Percentiles rank a stretch among this genome's conserved stretches.
Conservation (phyloP, 2,329 filamentous ascomycete species). For the Fusarium scirpi region DNA sequence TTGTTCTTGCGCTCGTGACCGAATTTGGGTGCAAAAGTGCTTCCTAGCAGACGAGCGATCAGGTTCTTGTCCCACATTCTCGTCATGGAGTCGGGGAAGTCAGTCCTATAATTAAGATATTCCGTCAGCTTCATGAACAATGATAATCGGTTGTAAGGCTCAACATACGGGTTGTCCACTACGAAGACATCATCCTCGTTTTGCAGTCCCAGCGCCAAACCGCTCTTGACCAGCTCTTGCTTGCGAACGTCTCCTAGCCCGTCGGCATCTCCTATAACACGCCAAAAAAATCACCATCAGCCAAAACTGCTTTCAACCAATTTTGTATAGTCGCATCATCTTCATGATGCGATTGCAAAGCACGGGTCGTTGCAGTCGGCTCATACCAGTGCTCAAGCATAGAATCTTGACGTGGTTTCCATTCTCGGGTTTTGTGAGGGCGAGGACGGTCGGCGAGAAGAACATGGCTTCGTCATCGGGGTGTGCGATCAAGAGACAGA, state of each 20-base stretch:
- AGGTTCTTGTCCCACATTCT: conserved; percentile 77
- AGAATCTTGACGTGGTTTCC: conserved; percentile 95
- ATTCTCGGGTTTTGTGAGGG: conserved; percentile 81
- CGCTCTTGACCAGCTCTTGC: conserved; percentile 86
- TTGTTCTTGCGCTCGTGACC: conserved; percentile 51
- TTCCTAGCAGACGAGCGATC: conserved; percentile 76
- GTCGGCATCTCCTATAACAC: conserved; percentile 77
- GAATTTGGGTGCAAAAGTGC: conserved; percentile 78
- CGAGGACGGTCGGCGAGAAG: conserved; percentile 88
- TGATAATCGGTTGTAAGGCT: not conserved
- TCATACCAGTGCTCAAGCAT: conserved; percentile 84
- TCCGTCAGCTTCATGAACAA: conserved; percentile 3
- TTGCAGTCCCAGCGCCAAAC: conserved; percentile 78
- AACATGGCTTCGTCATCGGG: conserved; percentile 99
- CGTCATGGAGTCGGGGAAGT: conserved; percentile 93
- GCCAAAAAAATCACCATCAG: conserved; percentile 36
- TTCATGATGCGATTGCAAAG: conserved; percentile 17
- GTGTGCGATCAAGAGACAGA: conserved; percentile 94
- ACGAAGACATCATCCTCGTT: conserved; percentile 84
- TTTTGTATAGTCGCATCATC: conserved; percentile 21
- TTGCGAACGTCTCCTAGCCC: conserved; percentile 86
- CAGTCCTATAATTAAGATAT: conserved; percentile 49
- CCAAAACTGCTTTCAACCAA: conserved; percentile 27
- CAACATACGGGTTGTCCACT: conserved; percentile 77
- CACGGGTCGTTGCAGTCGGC: conserved; percentile 17